Evolutionary conservation across 345 rosid genomes (phyloP), one percentile per base, ranked within the genome.

Genomic region (Linum trigynum): DNA sequence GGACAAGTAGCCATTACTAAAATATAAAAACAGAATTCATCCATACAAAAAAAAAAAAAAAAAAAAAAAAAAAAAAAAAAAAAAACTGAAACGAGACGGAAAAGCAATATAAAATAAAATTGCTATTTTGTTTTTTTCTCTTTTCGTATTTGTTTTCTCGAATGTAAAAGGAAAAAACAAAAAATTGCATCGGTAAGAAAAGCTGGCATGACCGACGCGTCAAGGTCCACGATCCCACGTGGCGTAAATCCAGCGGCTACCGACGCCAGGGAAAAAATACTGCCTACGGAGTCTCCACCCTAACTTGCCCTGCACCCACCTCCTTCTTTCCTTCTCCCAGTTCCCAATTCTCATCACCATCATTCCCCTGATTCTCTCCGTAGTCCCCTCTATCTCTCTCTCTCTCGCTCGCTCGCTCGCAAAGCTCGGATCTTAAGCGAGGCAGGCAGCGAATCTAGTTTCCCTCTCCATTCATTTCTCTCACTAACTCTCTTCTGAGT

Each of bases 191-290:
- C 32, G 32, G 32, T 23, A 23, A 23, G 32, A 23, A 23, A 23
- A 23, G 32, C 32, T 23, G 32, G 32, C 32, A 23, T 23, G 65
- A 38, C 69, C 69, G 65, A 65, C 74, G 59, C 64, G 69, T 77
- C 68, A 57, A 23, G 32, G 15, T 9, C 2, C 3, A 0, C 0
- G 0, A 4, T 36, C 17, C 65, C 35, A 79, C 86, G 84, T 85
- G 90, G 77, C 82, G 38, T 23, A 39, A 71, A 67, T 70, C 50
- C 68, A 76, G 43, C 81, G 84, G 89, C 71, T 73, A 81, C 89
- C 89, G 86, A 85, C 91, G 83, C 66, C 57, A 23, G 67, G 69
- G 69, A 71, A 56, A 56, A 23, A 23, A 23, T 23, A 23, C 32
- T 23, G 32, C 32, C 23, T 39, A 43, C 59, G 74, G 67, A 74